Percentiles rank a stretch among this genome's conserved stretches.
phyloP scores from a whole-genome alignment of 1,284 basidiomycete species.

The Pascua guehoae region DNA sequence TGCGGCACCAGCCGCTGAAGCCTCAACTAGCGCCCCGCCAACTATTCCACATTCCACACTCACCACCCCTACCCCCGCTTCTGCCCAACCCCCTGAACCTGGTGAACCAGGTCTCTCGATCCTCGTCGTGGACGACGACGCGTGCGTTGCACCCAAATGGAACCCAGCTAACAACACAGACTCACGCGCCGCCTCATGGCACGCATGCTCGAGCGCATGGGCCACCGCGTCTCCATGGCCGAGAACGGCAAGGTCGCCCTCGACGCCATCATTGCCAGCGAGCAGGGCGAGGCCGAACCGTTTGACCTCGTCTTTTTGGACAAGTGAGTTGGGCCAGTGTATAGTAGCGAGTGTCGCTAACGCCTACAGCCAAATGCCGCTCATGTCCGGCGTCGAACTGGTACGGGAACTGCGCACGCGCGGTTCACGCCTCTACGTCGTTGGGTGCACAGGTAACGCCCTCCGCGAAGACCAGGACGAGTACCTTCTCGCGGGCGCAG shows the following conservation, averaged over 20 bases:
- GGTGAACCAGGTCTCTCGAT: constrained; percentile 19
- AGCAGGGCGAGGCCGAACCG: constrained; percentile 1
- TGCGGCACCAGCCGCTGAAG: too few species aligned
- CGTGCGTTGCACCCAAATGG: background rate
- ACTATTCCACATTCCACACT: too few species aligned
- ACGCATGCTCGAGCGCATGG: constrained; percentile 70
- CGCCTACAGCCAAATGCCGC: constrained; percentile 55
- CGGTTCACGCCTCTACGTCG: constrained; percentile 68
- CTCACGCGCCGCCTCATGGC: constrained; percentile 79
- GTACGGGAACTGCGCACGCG: constrained; percentile 63
- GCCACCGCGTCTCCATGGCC: constrained; percentile 72
- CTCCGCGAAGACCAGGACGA: constrained; percentile 62
- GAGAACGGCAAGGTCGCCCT: constrained; percentile 81
- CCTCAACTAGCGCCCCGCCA: too few species aligned
- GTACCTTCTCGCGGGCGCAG: constrained; percentile 71
- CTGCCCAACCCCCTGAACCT: background rate
- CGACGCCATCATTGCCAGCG: constrained; percentile 57
- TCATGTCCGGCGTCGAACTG: constrained; percentile 71
- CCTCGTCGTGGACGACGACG: constrained; percentile 32
- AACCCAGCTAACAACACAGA: constrained; percentile 27
- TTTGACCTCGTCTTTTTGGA: constrained; percentile 17
- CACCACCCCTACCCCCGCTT: background rate
- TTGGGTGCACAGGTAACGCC: constrained; percentile 64
- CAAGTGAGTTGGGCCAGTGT: constrained; percentile 3
- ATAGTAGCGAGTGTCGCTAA: background rate